Base-by-base conservation (phyloP, 2,329 filamentous ascomycete genomes). In the Westerdykella ornata region DNA sequence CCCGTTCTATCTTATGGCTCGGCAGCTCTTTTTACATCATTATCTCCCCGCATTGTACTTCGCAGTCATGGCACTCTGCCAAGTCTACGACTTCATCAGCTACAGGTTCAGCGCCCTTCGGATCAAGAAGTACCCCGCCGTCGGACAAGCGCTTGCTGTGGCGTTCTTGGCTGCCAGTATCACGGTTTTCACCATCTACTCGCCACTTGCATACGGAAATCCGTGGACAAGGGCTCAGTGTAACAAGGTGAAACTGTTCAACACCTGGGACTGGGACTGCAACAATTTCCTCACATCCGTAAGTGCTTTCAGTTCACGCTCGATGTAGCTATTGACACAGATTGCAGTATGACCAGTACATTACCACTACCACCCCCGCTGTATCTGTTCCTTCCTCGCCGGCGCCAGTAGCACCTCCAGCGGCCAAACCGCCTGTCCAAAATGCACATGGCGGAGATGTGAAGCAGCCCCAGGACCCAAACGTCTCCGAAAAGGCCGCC, bases 11-110 rank as follows among this genome's bases (percentile, higher is more conserved):
- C 78, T 98, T 43, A 97, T 98, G 92, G 82, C 92, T 63, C 88
- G 92, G 56, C 92, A 98, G 70, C 81, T 98, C 28, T 98, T 98
- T 77, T 75, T 98, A 47, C 92, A 98, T 68, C 92, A 98, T 71
- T 98, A 98, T 68, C 92, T 98, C 69, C 92, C 92, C 0, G 92
- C 92, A 2, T 78, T 98, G 12, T 94, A 95, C 72, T 98, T 98
- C 64, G 88, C 85, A 48, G 81, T 98, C 57, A 82, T 97, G 52
- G 82, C 85, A 7, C 76, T 96, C 42, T 92, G 84, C 67, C 90
- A 97, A 68, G 77, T 85, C 37, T 90, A 88, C 68, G 92, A 98
- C 68, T 96, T 88, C 60, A 65, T 80, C 41, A 85, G 85, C 44
- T 82, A 81, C 52, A 83, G 92, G 36, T 74, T 95, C 52, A 72